These are phyloP conservation scores for Periconia sp. DNA, from an alignment of 2,329 filamentous ascomycete genomes.

Conservation along the genomic window DNA sequence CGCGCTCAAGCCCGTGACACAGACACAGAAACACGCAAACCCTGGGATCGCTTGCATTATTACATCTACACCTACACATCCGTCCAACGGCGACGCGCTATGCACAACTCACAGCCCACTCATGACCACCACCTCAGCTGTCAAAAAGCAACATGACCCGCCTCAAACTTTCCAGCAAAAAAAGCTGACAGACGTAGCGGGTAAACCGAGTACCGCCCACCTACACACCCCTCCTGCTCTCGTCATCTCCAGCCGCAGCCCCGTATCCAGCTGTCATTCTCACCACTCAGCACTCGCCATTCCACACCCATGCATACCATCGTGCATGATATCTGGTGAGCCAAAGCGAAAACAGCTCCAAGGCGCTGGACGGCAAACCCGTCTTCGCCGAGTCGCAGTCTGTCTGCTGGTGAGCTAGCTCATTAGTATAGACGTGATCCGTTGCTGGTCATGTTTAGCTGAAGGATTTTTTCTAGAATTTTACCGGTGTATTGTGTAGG, in stretches of 20 bases:
- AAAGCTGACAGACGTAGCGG: neutral
- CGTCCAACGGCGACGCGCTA: neutral
- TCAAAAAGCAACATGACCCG: neutral
- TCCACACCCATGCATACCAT: neutral
- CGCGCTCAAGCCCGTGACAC: no score
- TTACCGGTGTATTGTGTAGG: no score
- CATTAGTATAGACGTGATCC: no score
- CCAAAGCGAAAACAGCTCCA: neutral
- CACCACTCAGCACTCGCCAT: neutral
- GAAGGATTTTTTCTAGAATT: no score
- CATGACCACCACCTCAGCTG: neutral
- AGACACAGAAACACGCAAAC: neutral
- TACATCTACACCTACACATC: neutral
- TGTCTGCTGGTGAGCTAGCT: neutral
- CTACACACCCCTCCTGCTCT: neutral
- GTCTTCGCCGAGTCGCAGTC: neutral
- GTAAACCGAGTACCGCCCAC: neutral
- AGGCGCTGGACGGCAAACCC: neutral
- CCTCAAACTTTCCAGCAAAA: no score
- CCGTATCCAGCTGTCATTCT: neutral
- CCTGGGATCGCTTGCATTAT: neutral
- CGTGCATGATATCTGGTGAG: neutral
- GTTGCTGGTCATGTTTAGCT: no score
- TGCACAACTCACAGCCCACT: neutral
- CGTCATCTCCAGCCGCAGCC: neutral